These are phyloP conservation scores for Tulasnella sp. DNA, from an alignment of 768 basidiomycete genomes.

Conservation along the genomic window DNA sequence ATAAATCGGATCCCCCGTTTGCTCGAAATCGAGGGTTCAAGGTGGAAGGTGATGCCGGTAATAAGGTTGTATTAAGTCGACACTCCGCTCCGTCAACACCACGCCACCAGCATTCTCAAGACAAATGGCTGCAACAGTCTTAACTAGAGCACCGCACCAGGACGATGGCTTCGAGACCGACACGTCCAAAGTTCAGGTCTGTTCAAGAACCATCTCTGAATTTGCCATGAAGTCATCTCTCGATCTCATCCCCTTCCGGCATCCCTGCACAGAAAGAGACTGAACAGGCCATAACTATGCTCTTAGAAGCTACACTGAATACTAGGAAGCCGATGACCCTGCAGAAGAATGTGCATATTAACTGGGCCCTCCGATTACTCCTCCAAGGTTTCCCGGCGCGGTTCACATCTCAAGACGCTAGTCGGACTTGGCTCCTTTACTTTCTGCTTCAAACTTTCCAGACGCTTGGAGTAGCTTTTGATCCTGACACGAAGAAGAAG, in stretches of 20 bases:
- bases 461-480: slow-evolving; percentile 63
- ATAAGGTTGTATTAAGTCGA: too few relatives aligned
- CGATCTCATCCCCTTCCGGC: neutral
- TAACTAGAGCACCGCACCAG: neutral
- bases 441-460: slow-evolving; percentile 86
- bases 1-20: too few relatives aligned
- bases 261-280: slow-evolving; percentile 45
- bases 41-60: too few relatives aligned
- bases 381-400: slow-evolving; percentile 69
- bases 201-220: too few relatives aligned
- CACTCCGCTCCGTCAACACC: too few relatives aligned
- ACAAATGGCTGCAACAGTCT: neutral
- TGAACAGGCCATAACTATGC: slow-evolving; percentile 49
- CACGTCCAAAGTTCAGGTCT: slow-evolving; percentile 40
- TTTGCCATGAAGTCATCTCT: too few relatives aligned
- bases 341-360: slow-evolving; percentile 56
- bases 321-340: slow-evolving; percentile 25
- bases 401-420: slow-evolving; percentile 82
- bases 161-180: slow-evolving; percentile 30
- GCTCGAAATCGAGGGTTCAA: too few relatives aligned
- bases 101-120: too few relatives aligned
- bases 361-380: slow-evolving; percentile 59
- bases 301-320: slow-evolving; percentile 27
- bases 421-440: slow-evolving; percentile 89
- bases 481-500: slow-evolving; percentile 68